phyloP scores from a whole-genome alignment of 2,329 filamentous ascomycete species.

The Neofusicoccum kwambonambiense region DNA sequence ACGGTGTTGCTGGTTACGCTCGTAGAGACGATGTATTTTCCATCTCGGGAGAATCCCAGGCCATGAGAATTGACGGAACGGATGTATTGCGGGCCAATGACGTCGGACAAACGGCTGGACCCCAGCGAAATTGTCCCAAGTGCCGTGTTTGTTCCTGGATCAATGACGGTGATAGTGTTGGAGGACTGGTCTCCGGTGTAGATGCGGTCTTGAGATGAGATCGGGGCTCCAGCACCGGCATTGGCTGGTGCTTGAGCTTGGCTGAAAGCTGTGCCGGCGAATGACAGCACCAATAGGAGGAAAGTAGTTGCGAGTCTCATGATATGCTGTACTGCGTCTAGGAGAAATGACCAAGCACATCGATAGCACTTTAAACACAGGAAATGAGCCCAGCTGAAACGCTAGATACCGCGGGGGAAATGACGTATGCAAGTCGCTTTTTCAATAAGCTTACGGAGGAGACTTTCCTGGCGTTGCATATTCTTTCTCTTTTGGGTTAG shows the following conservation, averaged over 20 bases:
- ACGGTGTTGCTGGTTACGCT: constrained; percentile 18
- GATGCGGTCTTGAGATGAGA: constrained; percentile 15
- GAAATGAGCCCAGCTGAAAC: too few relatives aligned
- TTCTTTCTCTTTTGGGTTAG: too few relatives aligned
- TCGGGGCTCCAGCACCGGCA: neutral
- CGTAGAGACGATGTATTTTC: constrained; percentile 19
- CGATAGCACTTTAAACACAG: too few relatives aligned
- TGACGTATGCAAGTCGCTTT: too few relatives aligned
- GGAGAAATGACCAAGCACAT: too few relatives aligned
- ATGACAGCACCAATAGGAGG: too few relatives aligned
- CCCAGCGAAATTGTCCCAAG: constrained; percentile 18
- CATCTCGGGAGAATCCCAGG: constrained; percentile 14
- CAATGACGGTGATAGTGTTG: constrained; percentile 19
- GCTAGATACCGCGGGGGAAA: too few relatives aligned
- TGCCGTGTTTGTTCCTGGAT: neutral
- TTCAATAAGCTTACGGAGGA: too few relatives aligned
- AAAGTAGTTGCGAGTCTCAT: too few relatives aligned
- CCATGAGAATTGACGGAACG: constrained; percentile 16
- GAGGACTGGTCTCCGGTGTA: constrained; percentile 18
- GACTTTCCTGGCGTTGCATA: too few relatives aligned
- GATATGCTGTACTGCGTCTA: too few relatives aligned
- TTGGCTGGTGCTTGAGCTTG: constrained; percentile 12
- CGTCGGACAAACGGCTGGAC: neutral
- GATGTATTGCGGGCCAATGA: constrained; percentile 17
- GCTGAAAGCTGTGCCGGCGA: neutral